Base-by-base conservation (phyloP, 345 rosid genomes). In the Populus ilicifolia region DNA sequence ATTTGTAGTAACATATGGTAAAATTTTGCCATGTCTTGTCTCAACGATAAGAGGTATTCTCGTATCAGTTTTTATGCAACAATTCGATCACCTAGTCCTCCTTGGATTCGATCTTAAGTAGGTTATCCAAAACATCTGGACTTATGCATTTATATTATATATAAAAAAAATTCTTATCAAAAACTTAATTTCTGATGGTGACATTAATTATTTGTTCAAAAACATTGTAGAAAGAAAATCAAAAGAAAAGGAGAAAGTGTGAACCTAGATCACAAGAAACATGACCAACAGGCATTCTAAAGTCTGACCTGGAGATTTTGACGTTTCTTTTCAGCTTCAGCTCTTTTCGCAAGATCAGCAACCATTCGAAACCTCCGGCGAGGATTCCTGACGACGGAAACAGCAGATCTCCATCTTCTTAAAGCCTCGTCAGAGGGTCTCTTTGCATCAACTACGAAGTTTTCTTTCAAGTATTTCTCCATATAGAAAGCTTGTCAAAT, bases 321-420 rank as follows among this genome's bases (percentile, higher is more conserved):
- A 52, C 76, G 81, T 36, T 78, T 82, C 36, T n/a, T 39, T 39
- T 74, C 70, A 10, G 84, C 81, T 54, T 82, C 84, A 1, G 84
- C 81, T 4, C 81, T 75, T 59, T 78, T 78, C 54, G 79, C 79
- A 33, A 82, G 81, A 78, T 82, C 84, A 7, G 84, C 81, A 17
- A 82, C 81, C 84, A 82, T 78, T 6, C 84, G 81, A 29, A 82
- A 82, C 70, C 84, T 23, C 3, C 84, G 76, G 36, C 84, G 81
- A 41, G 84, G 84, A 59, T 82, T 82, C 76, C 78, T 82, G 76
- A 82, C 81, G 30, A 82, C 71, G 4, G 81, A 64, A 21, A 82
- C 84, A 16, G 77, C 81, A 29, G 70, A 74, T 67, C 84, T 78
- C 84, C 84, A 82, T 78, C 79, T 46, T 69, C 73, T 41, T 21